Base-by-base conservation (phyloP, 345 rosid genomes). In the Salix purpurea region DNA sequence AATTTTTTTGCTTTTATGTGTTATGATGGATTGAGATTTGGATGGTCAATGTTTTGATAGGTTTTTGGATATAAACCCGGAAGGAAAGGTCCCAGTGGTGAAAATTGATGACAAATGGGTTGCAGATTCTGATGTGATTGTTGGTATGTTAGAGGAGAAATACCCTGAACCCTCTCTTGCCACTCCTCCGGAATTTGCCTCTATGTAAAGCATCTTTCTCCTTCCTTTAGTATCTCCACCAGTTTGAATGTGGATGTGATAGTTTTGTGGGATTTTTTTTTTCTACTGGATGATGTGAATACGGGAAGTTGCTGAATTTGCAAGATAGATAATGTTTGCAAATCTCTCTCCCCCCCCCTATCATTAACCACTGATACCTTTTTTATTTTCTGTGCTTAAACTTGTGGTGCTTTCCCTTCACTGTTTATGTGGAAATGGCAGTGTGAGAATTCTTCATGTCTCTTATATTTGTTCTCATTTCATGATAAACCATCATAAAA, bases 31-130 rank as follows among this genome's bases (percentile, higher is more conserved):
- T 39, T 11, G 42, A 10, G 44, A 2, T 6, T 28, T 13, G 58
- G 10, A 2, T 54, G 16, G 46, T 15, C 56, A 24, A 42, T 65
- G 21, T 46, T 56, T 44, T 44, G 50, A 54, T 78, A 94, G 98
- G 99, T 92, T 94, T 65, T 67, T 88, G 83, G 92, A 89, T n/a
- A 81, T 90, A 64, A 94, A 81, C 78, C 94, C 97, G 61, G 91
- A 87, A 82, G 96, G 97, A 75, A 96, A 91, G 85, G 92, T 87
- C 74, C 99, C 98, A 10, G 87, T 91, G 74, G 81, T 77, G 70
- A 92, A 94, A 86, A 70, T 90, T 61, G 93, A 94, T 79, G 90
- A 84, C 77, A 90, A 91, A 76, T 96, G 97, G 97, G 90, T 92
- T 62, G 2, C 92, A 75, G 98, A 94, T 72, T 94, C 99, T 46